Evolutionary conservation across 2,329 filamentous ascomycete genomes (phyloP).

Genomic region (Claviceps fusiformis): DNA sequence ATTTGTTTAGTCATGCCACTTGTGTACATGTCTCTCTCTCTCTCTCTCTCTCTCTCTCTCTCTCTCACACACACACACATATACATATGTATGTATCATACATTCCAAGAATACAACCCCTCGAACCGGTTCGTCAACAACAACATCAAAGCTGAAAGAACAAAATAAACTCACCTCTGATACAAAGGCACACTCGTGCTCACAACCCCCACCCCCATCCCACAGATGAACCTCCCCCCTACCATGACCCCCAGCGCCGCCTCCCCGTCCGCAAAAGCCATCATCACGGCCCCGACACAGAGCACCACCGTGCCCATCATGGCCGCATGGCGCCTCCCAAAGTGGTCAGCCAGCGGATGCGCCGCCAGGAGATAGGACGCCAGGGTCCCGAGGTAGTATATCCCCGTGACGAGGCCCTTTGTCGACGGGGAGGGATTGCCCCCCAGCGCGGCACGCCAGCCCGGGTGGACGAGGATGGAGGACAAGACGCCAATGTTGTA

Average conservation of each 20-base stretch:
- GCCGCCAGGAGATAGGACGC: constrained; percentile 40
- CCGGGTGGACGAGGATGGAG: constrained; percentile 40
- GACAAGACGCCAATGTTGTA: constrained; percentile 46
- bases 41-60: too few species aligned
- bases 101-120: too few species aligned
- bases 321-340: constrained; percentile 39
- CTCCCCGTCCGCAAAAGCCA: constrained; percentile 28
- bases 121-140: too few species aligned
- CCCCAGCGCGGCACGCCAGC: constrained; percentile 34
- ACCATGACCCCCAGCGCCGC: constrained; percentile 34
- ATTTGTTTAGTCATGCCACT: too few species aligned
- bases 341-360: constrained; percentile 33
- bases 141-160: too few species aligned
- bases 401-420: constrained; percentile 39
- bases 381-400: constrained; percentile 46
- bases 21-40: too few species aligned
- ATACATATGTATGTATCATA: too few species aligned
- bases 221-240: constrained; percentile 35
- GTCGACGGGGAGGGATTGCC: constrained; percentile 26
- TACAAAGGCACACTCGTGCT: constrained; percentile 44
- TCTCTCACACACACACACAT: too few species aligned
- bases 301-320: constrained; percentile 31
- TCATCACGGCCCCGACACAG: constrained; percentile 33
- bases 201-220: constrained; percentile 39
- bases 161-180: constrained; percentile 19